Evolutionary conservation across 768 basidiomycete species (phyloP).

Genomic region (Lactifluus piperatus): DNA sequence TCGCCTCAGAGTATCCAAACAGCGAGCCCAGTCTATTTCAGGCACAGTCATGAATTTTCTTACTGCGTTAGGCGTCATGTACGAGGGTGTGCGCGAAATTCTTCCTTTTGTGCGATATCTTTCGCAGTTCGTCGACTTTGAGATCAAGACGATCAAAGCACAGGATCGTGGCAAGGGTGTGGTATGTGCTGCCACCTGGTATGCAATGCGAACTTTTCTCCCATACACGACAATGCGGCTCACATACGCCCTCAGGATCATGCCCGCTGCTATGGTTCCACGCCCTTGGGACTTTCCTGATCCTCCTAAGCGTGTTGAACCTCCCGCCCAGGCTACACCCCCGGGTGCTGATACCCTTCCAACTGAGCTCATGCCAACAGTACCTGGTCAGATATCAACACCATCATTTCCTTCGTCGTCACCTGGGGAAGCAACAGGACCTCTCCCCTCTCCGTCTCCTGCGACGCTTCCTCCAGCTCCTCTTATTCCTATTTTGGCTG

Average conservation of each 20-base stretch:
- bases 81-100: constrained; percentile 72
- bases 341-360: neutral
- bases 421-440: constrained; percentile 1
- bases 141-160: constrained; percentile 54
- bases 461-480: neutral
- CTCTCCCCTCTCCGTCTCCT: constrained; percentile 4
- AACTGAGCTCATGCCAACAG: neutral
- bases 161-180: constrained; percentile 70
- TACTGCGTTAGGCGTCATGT: constrained; percentile 58
- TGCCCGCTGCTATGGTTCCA: constrained; percentile 72
- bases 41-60: constrained; percentile 63
- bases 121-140: constrained; percentile 67
- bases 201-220: constrained; percentile 17
- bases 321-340: neutral
- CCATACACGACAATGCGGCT: neutral
- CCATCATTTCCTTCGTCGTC: neutral
- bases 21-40: constrained; percentile 55
- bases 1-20: neutral
- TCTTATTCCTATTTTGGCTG: neutral
- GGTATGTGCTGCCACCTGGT: constrained; percentile 88
- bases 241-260: constrained; percentile 39
- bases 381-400: neutral
- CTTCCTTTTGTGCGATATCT: constrained; percentile 81
- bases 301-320: constrained; percentile 21
- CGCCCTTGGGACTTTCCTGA: constrained; percentile 71